phyloP scores from a whole-genome alignment of 192 early-diverging fungal genomes.

The Gonapodya prolifera region DNA sequence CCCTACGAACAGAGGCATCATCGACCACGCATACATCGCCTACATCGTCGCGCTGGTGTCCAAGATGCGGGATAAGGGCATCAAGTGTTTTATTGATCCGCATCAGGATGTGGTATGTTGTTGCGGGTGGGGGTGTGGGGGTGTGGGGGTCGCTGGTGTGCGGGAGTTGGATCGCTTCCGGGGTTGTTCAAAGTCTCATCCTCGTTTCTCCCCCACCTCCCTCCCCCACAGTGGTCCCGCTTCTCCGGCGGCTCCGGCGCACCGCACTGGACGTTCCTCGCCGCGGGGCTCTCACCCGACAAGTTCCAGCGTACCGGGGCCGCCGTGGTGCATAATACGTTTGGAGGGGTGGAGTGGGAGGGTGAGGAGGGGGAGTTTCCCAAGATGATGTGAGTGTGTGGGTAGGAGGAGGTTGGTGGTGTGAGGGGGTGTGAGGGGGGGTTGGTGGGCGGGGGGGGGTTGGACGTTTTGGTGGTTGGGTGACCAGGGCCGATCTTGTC shows the following conservation, averaged over 20 bases:
- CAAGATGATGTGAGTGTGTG: too few relatives aligned
- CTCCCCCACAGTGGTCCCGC: conserved; percentile 43
- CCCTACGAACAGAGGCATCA: conserved; percentile 36
- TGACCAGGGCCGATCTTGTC: too few relatives aligned
- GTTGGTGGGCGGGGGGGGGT: too few relatives aligned
- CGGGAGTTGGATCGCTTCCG: too few relatives aligned
- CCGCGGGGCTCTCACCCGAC: conserved; percentile 56
- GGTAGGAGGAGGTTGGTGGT: too few relatives aligned
- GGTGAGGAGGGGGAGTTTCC: conserved; percentile 20
- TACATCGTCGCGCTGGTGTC: conserved; percentile 53
- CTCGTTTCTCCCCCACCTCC: too few relatives aligned
- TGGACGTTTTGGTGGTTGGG: too few relatives aligned
- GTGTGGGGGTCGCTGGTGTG: too few relatives aligned
- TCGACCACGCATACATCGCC: conserved; percentile 72
- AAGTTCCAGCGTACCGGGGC: conserved; percentile 64
- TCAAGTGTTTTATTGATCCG: conserved; percentile 77
- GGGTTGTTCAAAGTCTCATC: too few relatives aligned
- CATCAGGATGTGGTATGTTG: conserved; percentile 65
- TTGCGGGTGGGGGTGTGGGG: background rate
- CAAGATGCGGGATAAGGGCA: conserved; percentile 55
- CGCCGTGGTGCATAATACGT: conserved; percentile 62
- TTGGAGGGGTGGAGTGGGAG: conserved; percentile 9
- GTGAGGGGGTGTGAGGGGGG: too few relatives aligned
- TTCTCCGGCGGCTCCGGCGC: conserved; percentile 76
- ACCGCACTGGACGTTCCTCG: conserved; percentile 79